Evolutionary conservation across 768 basidiomycete genomes (phyloP).

Genomic region (Auriscalpium microsporum): DNA sequence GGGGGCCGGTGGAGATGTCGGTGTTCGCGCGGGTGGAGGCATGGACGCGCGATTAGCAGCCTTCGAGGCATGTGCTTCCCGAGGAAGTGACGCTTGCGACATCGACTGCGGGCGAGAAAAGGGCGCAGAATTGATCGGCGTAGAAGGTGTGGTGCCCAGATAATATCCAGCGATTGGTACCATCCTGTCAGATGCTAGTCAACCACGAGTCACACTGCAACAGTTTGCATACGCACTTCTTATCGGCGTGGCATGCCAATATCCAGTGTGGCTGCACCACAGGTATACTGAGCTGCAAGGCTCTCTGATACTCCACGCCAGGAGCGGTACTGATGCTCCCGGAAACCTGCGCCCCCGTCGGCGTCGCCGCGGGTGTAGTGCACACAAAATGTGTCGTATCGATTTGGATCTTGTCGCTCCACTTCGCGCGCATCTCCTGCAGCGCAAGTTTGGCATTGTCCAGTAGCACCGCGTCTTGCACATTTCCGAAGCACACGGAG

Average conservation of each 20-base stretch:
- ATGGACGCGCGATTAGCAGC: slow-evolving; percentile 57
- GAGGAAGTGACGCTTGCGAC: slow-evolving; percentile 54
- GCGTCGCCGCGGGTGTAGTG: slow-evolving; percentile 74
- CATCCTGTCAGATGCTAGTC: slow-evolving; percentile 47
- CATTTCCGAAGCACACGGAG: slow-evolving; percentile 88
- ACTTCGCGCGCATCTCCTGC: slow-evolving; percentile 79
- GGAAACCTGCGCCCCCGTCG: slow-evolving; percentile 44
- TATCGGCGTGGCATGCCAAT: slow-evolving; percentile 77
- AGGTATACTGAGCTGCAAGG: slow-evolving; percentile 87
- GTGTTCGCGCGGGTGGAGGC: slow-evolving; percentile 45
- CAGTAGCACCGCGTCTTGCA: slow-evolving; percentile 67
- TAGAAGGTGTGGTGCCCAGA: slow-evolving; percentile 56
- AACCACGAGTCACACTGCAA: not conserved
- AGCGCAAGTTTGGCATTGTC: slow-evolving; percentile 79
- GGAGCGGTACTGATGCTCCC: slow-evolving; percentile 51
- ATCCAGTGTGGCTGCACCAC: slow-evolving; percentile 95
- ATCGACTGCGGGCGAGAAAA: slow-evolving; percentile 63
- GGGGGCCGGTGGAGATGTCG: slow-evolving; percentile 33
- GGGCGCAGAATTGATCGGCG: slow-evolving; percentile 30
- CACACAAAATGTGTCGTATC: slow-evolving; percentile 99
- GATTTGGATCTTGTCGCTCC: slow-evolving; percentile 90
- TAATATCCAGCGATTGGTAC: slow-evolving; percentile 78
- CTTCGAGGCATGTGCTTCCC: slow-evolving; percentile 21
- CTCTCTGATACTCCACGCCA: slow-evolving; percentile 89
- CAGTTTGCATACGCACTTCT: slow-evolving; percentile 45